Conservation (phyloP, 805 yeast species). For the Candida vaughaniae region DNA sequence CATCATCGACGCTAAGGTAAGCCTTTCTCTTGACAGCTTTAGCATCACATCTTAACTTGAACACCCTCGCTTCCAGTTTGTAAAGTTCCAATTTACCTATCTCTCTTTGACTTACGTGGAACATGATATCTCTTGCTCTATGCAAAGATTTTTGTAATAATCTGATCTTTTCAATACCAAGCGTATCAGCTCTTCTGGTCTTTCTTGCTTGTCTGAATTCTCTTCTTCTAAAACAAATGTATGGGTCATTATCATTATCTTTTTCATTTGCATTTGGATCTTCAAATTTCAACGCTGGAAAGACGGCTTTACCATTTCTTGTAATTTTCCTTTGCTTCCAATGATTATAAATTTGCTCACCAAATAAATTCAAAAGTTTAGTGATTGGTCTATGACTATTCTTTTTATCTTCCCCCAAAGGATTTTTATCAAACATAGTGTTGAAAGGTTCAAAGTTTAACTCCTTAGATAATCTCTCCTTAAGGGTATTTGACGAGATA, state of each 20-base stretch:
- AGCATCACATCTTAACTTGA: constrained; percentile 68
- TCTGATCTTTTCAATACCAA: constrained; percentile 81
- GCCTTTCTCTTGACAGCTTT: constrained; percentile 73
- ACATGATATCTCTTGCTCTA: constrained; percentile 67
- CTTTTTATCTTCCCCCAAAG: constrained; percentile 19
- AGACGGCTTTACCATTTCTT: constrained; percentile 66
- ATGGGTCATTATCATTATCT: constrained; percentile 87
- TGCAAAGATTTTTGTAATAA: constrained; percentile 72
- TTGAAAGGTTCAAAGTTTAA: constrained; percentile 53
- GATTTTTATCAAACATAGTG: constrained; percentile 55
- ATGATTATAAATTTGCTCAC: constrained; percentile 69
- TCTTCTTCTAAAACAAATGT: constrained; percentile 91
- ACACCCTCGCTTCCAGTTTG: constrained; percentile 63
- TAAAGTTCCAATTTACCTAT: constrained; percentile 58
- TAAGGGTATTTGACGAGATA: constrained; percentile 56
- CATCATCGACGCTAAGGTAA: constrained; percentile 81
- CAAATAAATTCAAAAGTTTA: constrained; percentile 55
- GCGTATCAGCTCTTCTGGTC: constrained; percentile 90
- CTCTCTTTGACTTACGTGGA: constrained; percentile 75
- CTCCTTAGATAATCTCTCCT: constrained; percentile 55
- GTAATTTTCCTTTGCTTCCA: constrained; percentile 76
- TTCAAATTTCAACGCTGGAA: constrained; percentile 79
- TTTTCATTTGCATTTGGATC: constrained; percentile 73
- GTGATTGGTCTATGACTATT: constrained; percentile 41
- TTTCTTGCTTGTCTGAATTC: constrained; percentile 94